Conservation (phyloP, 2,329 filamentous ascomycete species). For the Aquanectria penicillioides region DNA sequence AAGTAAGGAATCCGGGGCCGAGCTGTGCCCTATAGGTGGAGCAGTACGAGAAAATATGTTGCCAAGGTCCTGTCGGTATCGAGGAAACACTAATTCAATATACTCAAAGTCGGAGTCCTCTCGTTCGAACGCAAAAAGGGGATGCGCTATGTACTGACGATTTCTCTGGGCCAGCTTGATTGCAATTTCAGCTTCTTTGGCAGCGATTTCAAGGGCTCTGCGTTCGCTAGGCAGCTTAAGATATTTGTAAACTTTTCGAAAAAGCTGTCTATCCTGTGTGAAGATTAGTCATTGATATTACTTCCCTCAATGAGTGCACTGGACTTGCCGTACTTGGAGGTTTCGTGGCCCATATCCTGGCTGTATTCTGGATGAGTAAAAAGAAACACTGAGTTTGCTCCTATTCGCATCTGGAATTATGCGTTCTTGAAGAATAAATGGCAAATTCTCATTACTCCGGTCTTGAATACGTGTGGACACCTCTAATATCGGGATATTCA, state of each 20-base stretch:
- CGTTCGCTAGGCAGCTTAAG: neutral
- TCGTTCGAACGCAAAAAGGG: neutral
- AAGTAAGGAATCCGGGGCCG: too few species aligned
- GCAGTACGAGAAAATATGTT: neutral
- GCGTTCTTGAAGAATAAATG: neutral
- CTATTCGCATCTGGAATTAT: neutral
- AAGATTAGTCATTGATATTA: neutral
- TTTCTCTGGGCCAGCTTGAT: neutral
- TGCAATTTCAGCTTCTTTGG: neutral
- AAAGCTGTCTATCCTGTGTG: neutral
- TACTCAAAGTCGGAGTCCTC: neutral
- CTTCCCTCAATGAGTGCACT: too few species aligned
- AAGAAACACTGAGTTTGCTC: neutral
- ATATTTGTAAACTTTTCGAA: neutral
- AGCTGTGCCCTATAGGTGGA: too few species aligned
- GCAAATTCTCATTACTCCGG: neutral
- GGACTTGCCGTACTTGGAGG: too few species aligned
- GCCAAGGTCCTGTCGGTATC: neutral
- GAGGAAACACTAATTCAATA: neutral
- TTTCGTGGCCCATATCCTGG: neutral
- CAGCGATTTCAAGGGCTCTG: neutral
- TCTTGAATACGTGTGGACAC: neutral
- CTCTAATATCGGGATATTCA: neutral
- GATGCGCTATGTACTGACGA: neutral
- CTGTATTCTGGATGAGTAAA: neutral